Percentiles rank a stretch among this genome's conserved stretches.
phyloP scores from a whole-genome alignment of 495 filamentous ascomycete genomes.

The Penicillium coffeae region DNA sequence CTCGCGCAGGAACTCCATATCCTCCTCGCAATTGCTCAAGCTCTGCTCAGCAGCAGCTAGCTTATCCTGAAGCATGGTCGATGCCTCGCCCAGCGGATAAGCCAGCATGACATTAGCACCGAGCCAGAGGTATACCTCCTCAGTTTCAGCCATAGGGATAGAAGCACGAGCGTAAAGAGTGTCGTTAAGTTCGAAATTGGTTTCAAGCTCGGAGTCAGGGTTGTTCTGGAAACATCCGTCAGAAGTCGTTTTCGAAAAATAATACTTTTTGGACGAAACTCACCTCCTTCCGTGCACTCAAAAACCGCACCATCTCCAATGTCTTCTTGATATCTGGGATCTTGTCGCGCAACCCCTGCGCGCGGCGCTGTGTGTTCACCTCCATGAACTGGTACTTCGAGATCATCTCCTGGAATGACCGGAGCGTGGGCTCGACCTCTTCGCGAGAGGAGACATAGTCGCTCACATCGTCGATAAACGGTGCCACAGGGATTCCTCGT shows the following conservation, averaged over 20 bases:
- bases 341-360: slow-evolving; percentile 84
- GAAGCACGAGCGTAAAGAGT: slow-evolving; percentile 88
- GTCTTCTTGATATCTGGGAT: slow-evolving; percentile 97
- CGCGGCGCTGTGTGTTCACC: slow-evolving; percentile 78
- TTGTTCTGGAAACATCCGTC: slow-evolving; percentile 13
- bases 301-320: slow-evolving; percentile 84
- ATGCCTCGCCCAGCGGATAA: slow-evolving; percentile 85
- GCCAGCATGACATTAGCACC: slow-evolving; percentile 98
- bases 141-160: slow-evolving; percentile 73
- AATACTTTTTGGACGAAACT: slow-evolving; percentile 5
- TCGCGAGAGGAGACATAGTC: slow-evolving; percentile 85
- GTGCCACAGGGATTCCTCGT: slow-evolving; percentile 88
- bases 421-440: slow-evolving; percentile 85
- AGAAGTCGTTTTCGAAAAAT: too few species aligned
- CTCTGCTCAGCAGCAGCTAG: slow-evolving; percentile 73
- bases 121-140: slow-evolving; percentile 96
- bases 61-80: slow-evolving; percentile 73
- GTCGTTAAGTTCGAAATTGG: slow-evolving; percentile 94
- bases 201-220: slow-evolving; percentile 56
- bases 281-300: slow-evolving; percentile 51
- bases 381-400: slow-evolving; percentile 99
- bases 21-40: slow-evolving; percentile 85
- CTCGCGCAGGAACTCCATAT: slow-evolving; percentile 91
- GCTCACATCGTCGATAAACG: slow-evolving; percentile 94
- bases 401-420: slow-evolving; percentile 98